Evolutionary conservation across 768 basidiomycete species (phyloP).

Genomic region (Tylopilus rubrobrunneus): DNA sequence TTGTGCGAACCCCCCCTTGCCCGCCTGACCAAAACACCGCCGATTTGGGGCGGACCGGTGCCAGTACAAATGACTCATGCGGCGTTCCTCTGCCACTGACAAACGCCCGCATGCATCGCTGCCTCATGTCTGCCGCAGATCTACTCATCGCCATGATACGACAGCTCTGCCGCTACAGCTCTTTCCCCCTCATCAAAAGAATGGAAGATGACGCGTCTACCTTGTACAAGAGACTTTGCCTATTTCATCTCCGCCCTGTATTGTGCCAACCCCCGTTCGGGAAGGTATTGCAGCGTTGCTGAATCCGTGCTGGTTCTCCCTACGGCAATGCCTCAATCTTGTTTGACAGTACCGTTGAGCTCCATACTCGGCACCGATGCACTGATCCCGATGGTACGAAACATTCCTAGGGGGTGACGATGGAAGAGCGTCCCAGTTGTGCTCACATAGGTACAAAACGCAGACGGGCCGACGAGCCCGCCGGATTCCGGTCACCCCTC

Average conservation of each 20-base stretch:
- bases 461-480: neutral
- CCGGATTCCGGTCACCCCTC: constrained; percentile 21
- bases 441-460: too few relatives aligned
- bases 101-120: constrained; percentile 2
- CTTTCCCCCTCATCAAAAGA: constrained; percentile 9
- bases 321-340: constrained; percentile 15
- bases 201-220: constrained; percentile 14
- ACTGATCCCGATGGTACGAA: constrained; percentile 12
- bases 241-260: constrained; percentile 31
- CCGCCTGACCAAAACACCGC: constrained; percentile 12
- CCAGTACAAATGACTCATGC: constrained; percentile 15
- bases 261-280: constrained; percentile 14
- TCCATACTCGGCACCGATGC: constrained; percentile 19
- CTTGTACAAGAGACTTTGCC: constrained; percentile 1
- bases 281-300: constrained; percentile 16
- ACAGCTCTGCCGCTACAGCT: constrained; percentile 6
- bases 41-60: constrained; percentile 10
- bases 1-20: neutral
- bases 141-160: constrained; percentile 15
- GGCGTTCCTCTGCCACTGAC: constrained; percentile 10
- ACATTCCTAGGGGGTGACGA: neutral
- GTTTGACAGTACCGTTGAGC: neutral
- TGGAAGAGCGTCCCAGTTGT: neutral
- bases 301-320: constrained; percentile 24
- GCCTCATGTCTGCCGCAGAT: constrained; percentile 23